phyloP scores from a whole-genome alignment of 1,284 basidiomycete species.

The Ustilago tritici region DNA sequence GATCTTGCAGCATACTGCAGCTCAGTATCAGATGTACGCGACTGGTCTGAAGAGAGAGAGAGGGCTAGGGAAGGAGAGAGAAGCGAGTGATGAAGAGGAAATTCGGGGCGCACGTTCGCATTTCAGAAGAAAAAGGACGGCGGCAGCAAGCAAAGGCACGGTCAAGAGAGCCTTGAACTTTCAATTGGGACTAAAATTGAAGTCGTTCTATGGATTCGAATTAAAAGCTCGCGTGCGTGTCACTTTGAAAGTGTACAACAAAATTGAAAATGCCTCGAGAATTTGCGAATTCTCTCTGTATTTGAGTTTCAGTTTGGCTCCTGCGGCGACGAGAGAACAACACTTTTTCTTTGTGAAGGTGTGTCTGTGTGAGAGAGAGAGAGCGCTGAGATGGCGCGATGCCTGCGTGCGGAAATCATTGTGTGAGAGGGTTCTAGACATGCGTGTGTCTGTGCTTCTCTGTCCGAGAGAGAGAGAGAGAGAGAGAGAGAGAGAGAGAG shows the following conservation, averaged over 20 bases:
- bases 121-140: not conserved
- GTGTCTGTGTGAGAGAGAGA: not conserved
- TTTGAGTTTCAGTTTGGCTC: not conserved
- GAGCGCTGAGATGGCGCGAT: not conserved
- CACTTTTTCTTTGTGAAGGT: constrained; percentile 7
- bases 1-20: too few relatives aligned
- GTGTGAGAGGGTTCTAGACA: not conserved
- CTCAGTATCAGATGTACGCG: too few relatives aligned
- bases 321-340: constrained; percentile 11
- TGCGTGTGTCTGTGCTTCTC: constrained; percentile 8
- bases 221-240: constrained; percentile 15
- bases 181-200: not conserved
- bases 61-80: not conserved
- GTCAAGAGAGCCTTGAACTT: not conserved
- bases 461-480: not conserved
- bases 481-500: not conserved
- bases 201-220: not conserved
- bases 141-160: not conserved
- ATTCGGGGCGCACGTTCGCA: constrained; percentile 11
- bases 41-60: not conserved
- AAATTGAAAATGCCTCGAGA: not conserved
- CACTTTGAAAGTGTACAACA: not conserved
- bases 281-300: not conserved
- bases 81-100: not conserved
- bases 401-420: not conserved